Percentiles rank a stretch among this genome's conserved stretches.
These are phyloP conservation scores for Podospora fimiseda DNA, from an alignment of 495 filamentous ascomycete genomes.

Conservation along the genomic window DNA sequence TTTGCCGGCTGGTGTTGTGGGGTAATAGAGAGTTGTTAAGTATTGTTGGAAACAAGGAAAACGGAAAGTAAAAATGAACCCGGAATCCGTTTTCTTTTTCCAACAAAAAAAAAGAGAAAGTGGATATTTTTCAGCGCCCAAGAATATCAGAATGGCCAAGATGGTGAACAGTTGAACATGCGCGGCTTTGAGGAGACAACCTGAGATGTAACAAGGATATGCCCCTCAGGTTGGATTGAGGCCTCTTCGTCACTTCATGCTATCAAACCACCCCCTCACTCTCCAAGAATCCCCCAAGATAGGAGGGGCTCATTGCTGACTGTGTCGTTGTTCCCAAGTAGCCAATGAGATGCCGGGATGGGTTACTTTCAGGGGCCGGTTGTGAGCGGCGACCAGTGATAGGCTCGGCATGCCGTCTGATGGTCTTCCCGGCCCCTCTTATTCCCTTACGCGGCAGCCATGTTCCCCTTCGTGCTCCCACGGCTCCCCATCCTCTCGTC, in stretches of 20 bases:
- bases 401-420: background rate
- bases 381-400: background rate
- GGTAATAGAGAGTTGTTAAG: too few relatives aligned
- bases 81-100: too few relatives aligned
- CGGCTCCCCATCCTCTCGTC: background rate
- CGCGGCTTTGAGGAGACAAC: background rate
- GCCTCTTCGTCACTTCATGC: background rate
- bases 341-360: background rate
- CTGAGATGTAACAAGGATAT: too few relatives aligned
- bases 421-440: background rate
- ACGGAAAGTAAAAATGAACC: background rate
- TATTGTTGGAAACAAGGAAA: background rate
- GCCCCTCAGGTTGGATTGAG: background rate
- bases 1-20: background rate
- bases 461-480: too few relatives aligned
- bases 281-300: background rate
- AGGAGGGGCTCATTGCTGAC: background rate
- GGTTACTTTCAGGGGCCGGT: background rate
- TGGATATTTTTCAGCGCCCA: background rate
- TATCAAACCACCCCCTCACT: conserved; percentile 2
- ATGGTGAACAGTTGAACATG: background rate
- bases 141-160: background rate
- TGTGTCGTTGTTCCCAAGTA: background rate
- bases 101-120: too few relatives aligned
- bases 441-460: background rate